Percentiles rank a stretch among this genome's conserved stretches.
Conservation (phyloP, 495 filamentous ascomycete genomes). For the Xylaria palmicola region DNA sequence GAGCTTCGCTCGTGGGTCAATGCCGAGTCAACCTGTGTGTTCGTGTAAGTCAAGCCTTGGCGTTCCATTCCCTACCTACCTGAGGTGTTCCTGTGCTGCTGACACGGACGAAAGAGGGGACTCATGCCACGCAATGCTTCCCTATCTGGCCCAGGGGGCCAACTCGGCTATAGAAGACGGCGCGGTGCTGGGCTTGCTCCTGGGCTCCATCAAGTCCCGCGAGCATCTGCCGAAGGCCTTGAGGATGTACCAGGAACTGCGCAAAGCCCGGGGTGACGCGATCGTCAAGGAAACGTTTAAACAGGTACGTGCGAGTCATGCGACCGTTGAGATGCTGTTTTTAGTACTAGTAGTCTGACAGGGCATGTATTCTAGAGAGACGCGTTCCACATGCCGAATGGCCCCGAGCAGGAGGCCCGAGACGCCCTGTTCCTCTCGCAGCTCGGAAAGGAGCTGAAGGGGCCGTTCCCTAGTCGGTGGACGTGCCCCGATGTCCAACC, state of each 20-base stretch:
- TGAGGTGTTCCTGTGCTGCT: neutral
- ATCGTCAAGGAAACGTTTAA: slow-evolving; percentile 54
- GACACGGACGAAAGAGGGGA: slow-evolving; percentile 39
- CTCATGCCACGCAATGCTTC: slow-evolving; percentile 57
- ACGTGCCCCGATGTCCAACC: slow-evolving; percentile 59
- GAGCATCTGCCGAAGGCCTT: slow-evolving; percentile 46
- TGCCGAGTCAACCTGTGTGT: slow-evolving; percentile 20
- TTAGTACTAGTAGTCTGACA: neutral
- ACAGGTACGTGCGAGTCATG: slow-evolving; percentile 22
- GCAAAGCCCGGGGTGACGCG: slow-evolving; percentile 53
- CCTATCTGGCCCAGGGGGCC: slow-evolving; percentile 54
- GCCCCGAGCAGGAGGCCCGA: slow-evolving; percentile 47
- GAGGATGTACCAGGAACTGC: slow-evolving; percentile 51
- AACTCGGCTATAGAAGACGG: slow-evolving; percentile 44
- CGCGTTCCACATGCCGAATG: slow-evolving; percentile 56
- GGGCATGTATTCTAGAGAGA: slow-evolving; percentile 28
- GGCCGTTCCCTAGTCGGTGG: slow-evolving; percentile 60
- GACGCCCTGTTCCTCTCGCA: slow-evolving; percentile 46
- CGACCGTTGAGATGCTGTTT: neutral
- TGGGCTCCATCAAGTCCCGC: slow-evolving; percentile 19
- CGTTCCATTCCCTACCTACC: no score
- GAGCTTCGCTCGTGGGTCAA: slow-evolving; percentile 31
- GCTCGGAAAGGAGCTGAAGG: slow-evolving; percentile 44
- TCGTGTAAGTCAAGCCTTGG: slow-evolving; percentile 31
- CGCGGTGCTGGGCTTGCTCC: slow-evolving; percentile 20